Base-by-base conservation (phyloP, 2,329 filamentous ascomycete species). In the Penicillium fuscoglaucum region DNA sequence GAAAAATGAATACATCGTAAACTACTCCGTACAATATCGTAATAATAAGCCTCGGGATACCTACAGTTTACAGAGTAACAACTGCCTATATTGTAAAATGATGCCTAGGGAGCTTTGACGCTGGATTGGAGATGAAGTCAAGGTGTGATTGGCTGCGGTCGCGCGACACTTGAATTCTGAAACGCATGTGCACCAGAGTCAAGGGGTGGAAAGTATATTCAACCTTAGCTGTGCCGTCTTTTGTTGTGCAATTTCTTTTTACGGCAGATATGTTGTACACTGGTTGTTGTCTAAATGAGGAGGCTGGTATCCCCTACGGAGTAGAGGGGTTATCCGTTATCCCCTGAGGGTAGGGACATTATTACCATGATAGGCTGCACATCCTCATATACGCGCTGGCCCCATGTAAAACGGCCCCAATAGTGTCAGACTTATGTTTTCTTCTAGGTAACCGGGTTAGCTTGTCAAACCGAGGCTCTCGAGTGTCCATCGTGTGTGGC, bases 371-470 rank as follows among this genome's bases (percentile, higher is more conserved):
- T 56, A 29, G 7, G 5, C 44, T 63, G 64, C 51, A 60, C 45
- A 58, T 64, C 57, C 55, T 61, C 48, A 60, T 60, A 41, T 61
- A 61, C 28, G 55, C 61, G 58, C 61, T 44, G 61, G 50, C 29
- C 53, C 59, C 56, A 13, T 45, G n/a, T 47, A 29, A 15, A 48
- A 56, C 31, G 4, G 44, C 35, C 10, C 48, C 21, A 37, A 31
- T 52, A 41, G 57, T 28, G 26, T 24, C n/a, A 6, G 9, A n/a
- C 17, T 37, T 8, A 13, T 15, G 24, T 33, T 49, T 57, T 17
- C 29, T 26, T 24, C 37, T 37, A 33, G 31, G 31, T 33, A 45
- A 40, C 31, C 17, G 19, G n/a, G 15, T 48, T 54, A 41, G n/a
- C 45, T 41, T 26, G 15, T 31, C 26, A 28, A 50, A 39, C 12